These are phyloP conservation scores for Sclerotinia glacialis DNA, from an alignment of 2,329 filamentous ascomycete genomes.

Conservation along the genomic window DNA sequence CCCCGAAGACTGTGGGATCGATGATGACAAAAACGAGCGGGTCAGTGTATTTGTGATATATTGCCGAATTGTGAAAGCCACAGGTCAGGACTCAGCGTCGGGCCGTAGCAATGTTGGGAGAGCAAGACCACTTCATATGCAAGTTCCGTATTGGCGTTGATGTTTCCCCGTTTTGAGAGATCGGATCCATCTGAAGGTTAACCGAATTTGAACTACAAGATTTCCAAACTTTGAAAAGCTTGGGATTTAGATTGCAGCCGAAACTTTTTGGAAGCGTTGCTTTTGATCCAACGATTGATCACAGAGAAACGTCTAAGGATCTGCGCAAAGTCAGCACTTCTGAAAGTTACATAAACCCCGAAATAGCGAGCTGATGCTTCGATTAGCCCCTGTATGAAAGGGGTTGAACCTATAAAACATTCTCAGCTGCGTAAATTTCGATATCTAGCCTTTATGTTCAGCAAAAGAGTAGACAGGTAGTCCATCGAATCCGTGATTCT, in stretches of 20 bases:
- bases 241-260: not conserved
- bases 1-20: not conserved
- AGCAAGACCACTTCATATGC: not conserved
- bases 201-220: no score
- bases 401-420: no score
- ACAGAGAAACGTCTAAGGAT: not conserved
- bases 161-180: no score
- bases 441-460: no score
- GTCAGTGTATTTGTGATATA: not conserved
- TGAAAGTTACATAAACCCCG: no score
- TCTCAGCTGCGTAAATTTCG: no score
- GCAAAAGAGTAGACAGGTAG: no score
- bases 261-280: not conserved
- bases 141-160: no score
- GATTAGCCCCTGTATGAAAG: no score
- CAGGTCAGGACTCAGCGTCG: not conserved
- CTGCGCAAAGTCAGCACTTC: not conserved
- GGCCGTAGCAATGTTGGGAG: not conserved
- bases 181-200: no score
- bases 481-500: no score
- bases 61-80: not conserved
- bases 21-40: not conserved
- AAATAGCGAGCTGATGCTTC: no score
- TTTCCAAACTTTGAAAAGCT: not conserved
- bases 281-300: not conserved